Percentiles rank a stretch among this genome's conserved stretches.
Conservation (phyloP, 441 rosid species). For the Erysimum cheiri region DNA sequence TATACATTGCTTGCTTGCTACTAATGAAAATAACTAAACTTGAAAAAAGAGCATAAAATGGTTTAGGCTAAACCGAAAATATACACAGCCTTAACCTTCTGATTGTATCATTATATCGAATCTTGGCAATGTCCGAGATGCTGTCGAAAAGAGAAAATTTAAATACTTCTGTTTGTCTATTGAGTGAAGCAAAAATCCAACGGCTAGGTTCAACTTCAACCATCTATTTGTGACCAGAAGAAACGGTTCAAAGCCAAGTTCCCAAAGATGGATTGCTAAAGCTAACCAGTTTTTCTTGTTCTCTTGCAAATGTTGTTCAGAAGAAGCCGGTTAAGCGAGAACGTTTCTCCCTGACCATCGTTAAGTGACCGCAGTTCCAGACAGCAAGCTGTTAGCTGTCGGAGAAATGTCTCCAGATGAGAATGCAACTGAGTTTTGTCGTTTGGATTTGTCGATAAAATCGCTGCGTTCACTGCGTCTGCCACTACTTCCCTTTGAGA, state of each 20-base stretch:
- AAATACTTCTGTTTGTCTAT: not conserved
- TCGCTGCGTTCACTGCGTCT: constrained; percentile 75
- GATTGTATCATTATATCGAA: too few species aligned
- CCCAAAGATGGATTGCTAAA: not conserved
- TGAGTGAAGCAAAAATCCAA: not conserved
- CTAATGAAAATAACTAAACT: not conserved
- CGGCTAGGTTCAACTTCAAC: not conserved
- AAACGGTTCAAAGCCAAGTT: not conserved
- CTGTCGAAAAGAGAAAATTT: too few species aligned
- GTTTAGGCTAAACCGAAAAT: not conserved
- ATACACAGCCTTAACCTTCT: too few species aligned
- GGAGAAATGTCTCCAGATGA: constrained; percentile 65
- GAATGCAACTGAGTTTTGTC: constrained; percentile 55
- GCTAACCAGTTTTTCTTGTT: constrained; percentile 16
- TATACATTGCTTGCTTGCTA: not conserved
- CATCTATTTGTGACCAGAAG: too few species aligned
- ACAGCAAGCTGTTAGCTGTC: constrained; percentile 81
- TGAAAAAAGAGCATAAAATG: not conserved
- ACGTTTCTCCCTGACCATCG: constrained; percentile 81
- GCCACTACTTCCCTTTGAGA: constrained; percentile 84
- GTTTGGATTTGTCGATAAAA: constrained; percentile 67
- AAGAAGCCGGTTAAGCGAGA: constrained; percentile 62
- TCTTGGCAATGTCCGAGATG: too few species aligned
- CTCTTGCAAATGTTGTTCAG: constrained; percentile 41
- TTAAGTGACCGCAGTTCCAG: constrained; percentile 67